Evolutionary conservation across 306 rosid genomes (phyloP), one percentile per base, ranked within the genome.

Genomic region (Cucumis cinereus): DNA sequence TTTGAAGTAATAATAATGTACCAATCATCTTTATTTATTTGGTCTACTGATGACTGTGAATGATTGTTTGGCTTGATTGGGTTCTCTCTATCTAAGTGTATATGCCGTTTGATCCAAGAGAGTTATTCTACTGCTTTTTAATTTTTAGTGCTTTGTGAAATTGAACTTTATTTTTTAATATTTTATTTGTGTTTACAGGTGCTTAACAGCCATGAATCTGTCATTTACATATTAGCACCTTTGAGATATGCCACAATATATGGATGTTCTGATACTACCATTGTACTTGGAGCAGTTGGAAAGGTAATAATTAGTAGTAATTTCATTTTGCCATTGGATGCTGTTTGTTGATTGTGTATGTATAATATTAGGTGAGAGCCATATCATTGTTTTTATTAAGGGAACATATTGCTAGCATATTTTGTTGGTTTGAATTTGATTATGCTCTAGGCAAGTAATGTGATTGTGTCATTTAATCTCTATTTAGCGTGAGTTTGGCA

Each of bases 181-280:
- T 41, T 55, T 64, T 76, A 58, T 23, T 77, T 63, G 49, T 82
- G 56, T 56, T 77, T 84, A 78, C 96, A 95, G 99, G 91, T 95
- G 81, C 82, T 90, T 81, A 95, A 95, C 82, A 90, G 98, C 87
- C 93, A 95, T 2, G 99, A 95, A 77, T 92, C 99, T 76, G 84
- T 82, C 45, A 88, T 88, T 58, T 88, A 88, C 77, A 72, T 88
- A 82, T 86, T 95, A 90, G 97, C 98, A 55, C 98, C 99, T 78
- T 74, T 95, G 90, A 85, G 90, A 87, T 95, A 89, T 70, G 98
- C 93, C 79, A 95, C 97, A 45, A 82, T 95, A 73, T 89, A 92
- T 86, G 99, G 99, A 77, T 90, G 98, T 86, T 95, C 99, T 54
- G 99, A 95, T 89, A 84, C 96, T 73, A 95, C 99, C 43, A 86